phyloP scores from a whole-genome alignment of 768 basidiomycete genomes.

The Podaxis carcinomalis region DNA sequence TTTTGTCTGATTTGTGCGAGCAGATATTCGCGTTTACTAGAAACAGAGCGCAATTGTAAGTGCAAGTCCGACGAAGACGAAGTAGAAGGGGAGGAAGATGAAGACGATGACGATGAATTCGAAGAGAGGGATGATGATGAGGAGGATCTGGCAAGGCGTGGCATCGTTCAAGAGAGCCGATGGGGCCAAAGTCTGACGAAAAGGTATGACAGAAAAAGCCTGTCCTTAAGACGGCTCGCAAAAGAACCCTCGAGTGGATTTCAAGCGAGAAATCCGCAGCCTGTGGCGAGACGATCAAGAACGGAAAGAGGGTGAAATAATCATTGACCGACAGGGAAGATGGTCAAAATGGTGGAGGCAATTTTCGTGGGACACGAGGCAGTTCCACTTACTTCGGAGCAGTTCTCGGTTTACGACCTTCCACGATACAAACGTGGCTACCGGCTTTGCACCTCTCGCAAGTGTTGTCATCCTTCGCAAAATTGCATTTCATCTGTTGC shows the following conservation, averaged over 20 bases:
- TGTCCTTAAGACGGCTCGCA: not conserved
- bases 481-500: constrained; percentile 82
- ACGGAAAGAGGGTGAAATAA: constrained; percentile 7
- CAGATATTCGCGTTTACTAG: constrained; percentile 82
- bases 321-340: constrained; percentile 7
- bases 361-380: constrained; percentile 8
- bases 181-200: constrained; percentile 4
- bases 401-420: constrained; percentile 74
- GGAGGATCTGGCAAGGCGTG: not conserved
- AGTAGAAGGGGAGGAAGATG: constrained; percentile 19
- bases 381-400: constrained; percentile 70
- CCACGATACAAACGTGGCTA: constrained; percentile 77
- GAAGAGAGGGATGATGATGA: constrained; percentile 11
- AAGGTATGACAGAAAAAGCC: not conserved
- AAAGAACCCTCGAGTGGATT: not conserved
- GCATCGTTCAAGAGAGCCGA: constrained; percentile 10
- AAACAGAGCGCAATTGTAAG: constrained; percentile 32
- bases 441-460: constrained; percentile 73
- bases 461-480: constrained; percentile 66
- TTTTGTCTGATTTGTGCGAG: constrained; percentile 85
- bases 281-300: not conserved
- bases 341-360: constrained; percentile 7
- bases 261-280: not conserved
- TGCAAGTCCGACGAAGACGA: constrained; percentile 28
- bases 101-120: constrained; percentile 14